Evolutionary conservation across 805 yeast genomes (phyloP).

Genomic region (Yarrowia phangngaensis): DNA sequence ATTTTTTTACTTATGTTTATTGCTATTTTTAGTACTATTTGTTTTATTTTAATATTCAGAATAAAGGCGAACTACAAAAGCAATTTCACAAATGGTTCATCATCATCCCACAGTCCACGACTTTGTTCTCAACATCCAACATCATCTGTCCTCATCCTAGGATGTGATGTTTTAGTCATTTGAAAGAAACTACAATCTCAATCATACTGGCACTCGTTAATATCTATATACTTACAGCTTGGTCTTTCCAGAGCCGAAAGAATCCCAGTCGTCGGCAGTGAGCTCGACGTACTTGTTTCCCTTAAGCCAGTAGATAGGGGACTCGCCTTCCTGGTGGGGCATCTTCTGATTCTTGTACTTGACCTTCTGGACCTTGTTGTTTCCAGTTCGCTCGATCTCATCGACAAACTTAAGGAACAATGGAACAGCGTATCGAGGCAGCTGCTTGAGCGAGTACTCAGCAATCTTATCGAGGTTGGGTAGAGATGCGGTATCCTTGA

Average conservation of each 20-base stretch:
- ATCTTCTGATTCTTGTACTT: conserved; percentile 41
- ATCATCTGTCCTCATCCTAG: no score
- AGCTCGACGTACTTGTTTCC: conserved; percentile 53
- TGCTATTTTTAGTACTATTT: no score
- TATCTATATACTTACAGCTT: conserved; percentile 33
- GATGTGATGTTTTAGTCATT: no score
- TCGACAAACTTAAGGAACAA: conserved; percentile 67
- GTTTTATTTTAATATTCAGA: no score
- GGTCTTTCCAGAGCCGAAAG: conserved; percentile 35
- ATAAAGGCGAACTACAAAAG: no score
- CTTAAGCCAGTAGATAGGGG: conserved; percentile 64
- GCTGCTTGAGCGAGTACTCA: conserved; percentile 40
- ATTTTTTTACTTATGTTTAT: no score
- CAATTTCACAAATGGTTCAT: no score
- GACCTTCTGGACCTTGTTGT: conserved; percentile 82
- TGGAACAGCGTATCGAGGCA: conserved; percentile 86
- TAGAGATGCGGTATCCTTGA: conserved; percentile 40
- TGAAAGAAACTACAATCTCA: no score
- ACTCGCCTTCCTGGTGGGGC: conserved; percentile 43
- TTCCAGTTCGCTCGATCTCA: conserved; percentile 64
- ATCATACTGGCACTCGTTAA: background rate
- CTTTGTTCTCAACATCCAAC: no score
- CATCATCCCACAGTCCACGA: no score
- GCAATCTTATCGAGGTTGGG: conserved; percentile 45
- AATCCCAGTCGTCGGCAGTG: conserved; percentile 54